phyloP scores from a whole-genome alignment of 2,329 filamentous ascomycete genomes.

The Talaromyces sp. region DNA sequence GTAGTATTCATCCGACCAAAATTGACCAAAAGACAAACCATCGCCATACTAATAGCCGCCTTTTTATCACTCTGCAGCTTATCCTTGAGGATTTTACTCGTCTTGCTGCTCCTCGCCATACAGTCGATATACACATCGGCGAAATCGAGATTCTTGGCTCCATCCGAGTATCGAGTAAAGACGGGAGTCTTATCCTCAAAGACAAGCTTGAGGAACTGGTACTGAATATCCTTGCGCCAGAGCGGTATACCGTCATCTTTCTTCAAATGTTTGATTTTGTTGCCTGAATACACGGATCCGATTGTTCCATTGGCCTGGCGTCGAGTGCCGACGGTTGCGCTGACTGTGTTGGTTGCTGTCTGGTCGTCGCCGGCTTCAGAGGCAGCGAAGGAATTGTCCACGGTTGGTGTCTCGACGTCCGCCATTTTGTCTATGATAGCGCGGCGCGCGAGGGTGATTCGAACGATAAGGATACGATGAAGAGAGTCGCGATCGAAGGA shows the following conservation, averaged over 20 bases:
- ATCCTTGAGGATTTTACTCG: conserved; percentile 95
- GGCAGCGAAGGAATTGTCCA: conserved; percentile 38
- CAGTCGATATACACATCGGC: conserved; percentile 97
- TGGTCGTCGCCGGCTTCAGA: conserved; percentile 39
- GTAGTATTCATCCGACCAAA: conserved; percentile 99
- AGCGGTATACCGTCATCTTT: conserved; percentile 66
- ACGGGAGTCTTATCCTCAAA: conserved; percentile 63
- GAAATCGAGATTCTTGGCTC: conserved; percentile 71
- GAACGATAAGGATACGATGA: not conserved
- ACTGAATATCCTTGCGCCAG: conserved; percentile 67
- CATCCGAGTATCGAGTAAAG: conserved; percentile 91
- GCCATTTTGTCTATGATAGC: conserved; percentile 29
- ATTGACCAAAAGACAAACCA: conserved; percentile 97
- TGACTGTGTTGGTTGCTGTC: conserved; percentile 34
- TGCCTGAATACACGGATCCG: conserved; percentile 65
- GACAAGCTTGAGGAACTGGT: conserved; percentile 62
- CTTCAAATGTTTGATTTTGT: conserved; percentile 66
- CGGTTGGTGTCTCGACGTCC: conserved; percentile 34
- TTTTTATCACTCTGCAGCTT: conserved; percentile 90
- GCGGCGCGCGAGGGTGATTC: not conserved
- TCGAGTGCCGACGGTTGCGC: conserved; percentile 50
- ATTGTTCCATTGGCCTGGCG: conserved; percentile 65
- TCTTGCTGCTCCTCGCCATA: conserved; percentile 98
- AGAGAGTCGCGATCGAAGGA: not conserved
- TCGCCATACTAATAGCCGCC: conserved; percentile 96